These are phyloP conservation scores for Dictyostelium discoideum DNA, from an alignment of 78 protist species.

Conservation along the genomic window dicty_2.7 NC_007088.5:5519001-5519500, in stretches of 20 bases:
- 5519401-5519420: background rate
- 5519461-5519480: background rate
- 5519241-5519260: slow-evolving; percentile 62
- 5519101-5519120: slow-evolving; percentile 84
- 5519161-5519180: slow-evolving; percentile 50
- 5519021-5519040: slow-evolving; percentile 79
- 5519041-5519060: slow-evolving; percentile 98
- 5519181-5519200: slow-evolving; percentile 72
- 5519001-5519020: slow-evolving; percentile 64
- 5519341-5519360: slow-evolving; percentile 34
- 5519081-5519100: slow-evolving; percentile 80
- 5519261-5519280: slow-evolving; percentile 10
- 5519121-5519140: slow-evolving; percentile 80
- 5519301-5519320: slow-evolving; percentile 75
- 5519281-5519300: slow-evolving; percentile 33
- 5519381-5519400: slow-evolving; percentile 3
- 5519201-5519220: slow-evolving; percentile 79
- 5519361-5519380: background rate
- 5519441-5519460: background rate
- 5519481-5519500: background rate
- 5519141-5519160: slow-evolving; percentile 56
- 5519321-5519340: slow-evolving; percentile 78
- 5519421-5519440: slow-evolving; percentile 28
- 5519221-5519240: slow-evolving; percentile 69
- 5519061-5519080: slow-evolving; percentile 89